These are phyloP conservation scores for Schizosaccharomyces lindneri DNA, from an alignment of 805 yeast species.

Conservation along the genomic window DNA sequence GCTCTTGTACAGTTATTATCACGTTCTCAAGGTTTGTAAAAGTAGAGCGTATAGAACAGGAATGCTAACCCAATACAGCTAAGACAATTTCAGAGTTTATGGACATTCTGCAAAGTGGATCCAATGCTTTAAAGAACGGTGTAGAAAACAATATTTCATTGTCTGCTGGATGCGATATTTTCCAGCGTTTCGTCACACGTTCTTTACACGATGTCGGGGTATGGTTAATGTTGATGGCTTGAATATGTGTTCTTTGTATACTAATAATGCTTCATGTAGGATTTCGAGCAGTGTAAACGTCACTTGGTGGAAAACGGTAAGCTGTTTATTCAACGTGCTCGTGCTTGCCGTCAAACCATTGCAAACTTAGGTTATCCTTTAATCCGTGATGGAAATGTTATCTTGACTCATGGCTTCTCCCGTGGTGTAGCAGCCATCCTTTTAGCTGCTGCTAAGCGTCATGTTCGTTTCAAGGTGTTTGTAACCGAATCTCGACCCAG, in stretches of 20 bases:
- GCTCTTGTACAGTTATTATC: conserved; percentile 51
- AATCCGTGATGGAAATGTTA: conserved; percentile 75
- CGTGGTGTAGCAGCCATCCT: conserved; percentile 68
- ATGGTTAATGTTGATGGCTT: neutral
- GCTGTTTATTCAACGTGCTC: conserved; percentile 72
- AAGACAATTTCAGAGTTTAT: conserved; percentile 84
- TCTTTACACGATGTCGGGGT: conserved; percentile 51
- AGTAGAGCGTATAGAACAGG: neutral
- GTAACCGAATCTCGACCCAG: conserved; percentile 86
- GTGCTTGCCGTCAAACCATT: conserved; percentile 62
- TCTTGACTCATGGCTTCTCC: conserved; percentile 73
- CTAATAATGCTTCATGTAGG: conserved; percentile 14
- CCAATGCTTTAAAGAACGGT: conserved; percentile 43
- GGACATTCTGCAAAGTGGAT: conserved; percentile 52
- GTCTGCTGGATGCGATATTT: conserved; percentile 92
- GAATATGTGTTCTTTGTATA: neutral
- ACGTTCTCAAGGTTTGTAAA: neutral
- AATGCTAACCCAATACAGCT: conserved; percentile 14
- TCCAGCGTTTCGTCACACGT: conserved; percentile 75
- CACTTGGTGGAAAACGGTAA: conserved; percentile 86
- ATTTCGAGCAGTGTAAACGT: conserved; percentile 80
- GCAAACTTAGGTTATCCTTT: conserved; percentile 75
- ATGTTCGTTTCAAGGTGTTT: conserved; percentile 64
- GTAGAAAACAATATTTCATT: conserved; percentile 80
- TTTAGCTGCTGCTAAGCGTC: conserved; percentile 47